These are phyloP conservation scores for Pichia sp. DNA, from an alignment of 1,139 yeast species.

Conservation along the genomic window DNA sequence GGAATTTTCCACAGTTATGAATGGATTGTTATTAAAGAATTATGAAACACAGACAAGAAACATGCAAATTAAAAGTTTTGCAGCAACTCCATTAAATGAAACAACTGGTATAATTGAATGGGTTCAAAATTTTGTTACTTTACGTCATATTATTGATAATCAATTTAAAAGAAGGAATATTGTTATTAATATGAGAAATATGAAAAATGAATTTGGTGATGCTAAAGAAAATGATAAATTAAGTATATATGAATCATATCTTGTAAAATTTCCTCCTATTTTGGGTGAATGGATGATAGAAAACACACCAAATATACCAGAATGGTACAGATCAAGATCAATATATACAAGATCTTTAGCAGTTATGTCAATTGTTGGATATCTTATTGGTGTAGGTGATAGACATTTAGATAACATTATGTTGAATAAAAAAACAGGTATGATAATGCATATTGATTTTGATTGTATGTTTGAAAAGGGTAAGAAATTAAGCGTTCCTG, in stretches of 20 bases:
- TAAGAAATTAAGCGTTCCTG: slow-evolving; percentile 65
- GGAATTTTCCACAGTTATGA: slow-evolving; percentile 87
- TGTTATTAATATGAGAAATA: slow-evolving; percentile 7
- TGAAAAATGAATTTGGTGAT: slow-evolving; percentile 14
- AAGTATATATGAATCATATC: slow-evolving; percentile 33
- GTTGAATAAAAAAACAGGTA: slow-evolving; percentile 68
- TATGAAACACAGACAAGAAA: slow-evolving; percentile 69
- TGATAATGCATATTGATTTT: slow-evolving; percentile 88
- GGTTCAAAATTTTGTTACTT: slow-evolving; percentile 78
- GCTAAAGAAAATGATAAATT: slow-evolving; percentile 31
- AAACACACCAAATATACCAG: slow-evolving; percentile 80
- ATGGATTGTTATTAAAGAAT: slow-evolving; percentile 60
- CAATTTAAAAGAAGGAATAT: slow-evolving; percentile 16
- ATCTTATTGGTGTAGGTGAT: slow-evolving; percentile 86
- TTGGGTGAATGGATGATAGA: slow-evolving; percentile 83
- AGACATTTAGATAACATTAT: slow-evolving; percentile 91
- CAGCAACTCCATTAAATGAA: slow-evolving; percentile 84
- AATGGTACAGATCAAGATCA: slow-evolving; percentile 80
- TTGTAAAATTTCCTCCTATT: slow-evolving; percentile 58
- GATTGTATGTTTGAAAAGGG: slow-evolving; percentile 90
- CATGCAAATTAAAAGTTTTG: slow-evolving; percentile 70
- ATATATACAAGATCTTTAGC: slow-evolving; percentile 76
- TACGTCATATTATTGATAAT: slow-evolving; percentile 55
- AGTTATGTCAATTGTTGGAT: slow-evolving; percentile 97
- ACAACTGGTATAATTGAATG: slow-evolving; percentile 89